A percentile compares a stretch with the other conserved stretches of the same genome.
These are phyloP conservation scores for Colletotrichum siamense DNA, from an alignment of 2,329 filamentous ascomycete genomes.

Conservation along the genomic window DNA sequence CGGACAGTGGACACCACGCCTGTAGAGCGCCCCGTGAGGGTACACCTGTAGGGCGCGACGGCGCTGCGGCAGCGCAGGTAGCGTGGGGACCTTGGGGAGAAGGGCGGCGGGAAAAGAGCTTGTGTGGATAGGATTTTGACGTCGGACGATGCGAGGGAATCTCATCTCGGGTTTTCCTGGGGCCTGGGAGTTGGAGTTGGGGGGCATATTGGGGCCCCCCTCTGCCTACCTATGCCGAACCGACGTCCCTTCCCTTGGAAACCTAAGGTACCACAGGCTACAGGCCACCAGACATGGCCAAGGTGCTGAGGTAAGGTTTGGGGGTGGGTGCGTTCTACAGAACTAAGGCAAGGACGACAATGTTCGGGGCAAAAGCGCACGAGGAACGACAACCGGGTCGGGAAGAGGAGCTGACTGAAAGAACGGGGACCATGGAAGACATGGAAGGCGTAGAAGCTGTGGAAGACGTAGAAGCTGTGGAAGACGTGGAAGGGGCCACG, in stretches of 20 bases:
- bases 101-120: neutral
- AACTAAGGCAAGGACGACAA: neutral
- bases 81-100: neutral
- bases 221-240: neutral
- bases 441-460: neutral
- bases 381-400: neutral
- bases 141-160: neutral
- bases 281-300: neutral
- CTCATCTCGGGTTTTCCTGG: neutral
- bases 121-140: neutral
- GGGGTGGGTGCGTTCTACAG: constrained; percentile 4
- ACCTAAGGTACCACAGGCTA: neutral
- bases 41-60: neutral
- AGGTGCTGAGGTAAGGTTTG: neutral
- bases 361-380: constrained; percentile 9
- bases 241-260: neutral
- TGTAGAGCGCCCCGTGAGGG: neutral
- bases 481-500: neutral
- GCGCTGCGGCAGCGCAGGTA: neutral
- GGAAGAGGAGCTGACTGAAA: neutral
- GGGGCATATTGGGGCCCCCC: neutral
- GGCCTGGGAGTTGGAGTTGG: neutral
- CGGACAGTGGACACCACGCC: neutral
- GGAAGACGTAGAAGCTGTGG: neutral
- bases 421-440: neutral